Evolutionary conservation across 2,329 filamentous ascomycete species (phyloP).

Genomic region (Ilyonectria sp.): DNA sequence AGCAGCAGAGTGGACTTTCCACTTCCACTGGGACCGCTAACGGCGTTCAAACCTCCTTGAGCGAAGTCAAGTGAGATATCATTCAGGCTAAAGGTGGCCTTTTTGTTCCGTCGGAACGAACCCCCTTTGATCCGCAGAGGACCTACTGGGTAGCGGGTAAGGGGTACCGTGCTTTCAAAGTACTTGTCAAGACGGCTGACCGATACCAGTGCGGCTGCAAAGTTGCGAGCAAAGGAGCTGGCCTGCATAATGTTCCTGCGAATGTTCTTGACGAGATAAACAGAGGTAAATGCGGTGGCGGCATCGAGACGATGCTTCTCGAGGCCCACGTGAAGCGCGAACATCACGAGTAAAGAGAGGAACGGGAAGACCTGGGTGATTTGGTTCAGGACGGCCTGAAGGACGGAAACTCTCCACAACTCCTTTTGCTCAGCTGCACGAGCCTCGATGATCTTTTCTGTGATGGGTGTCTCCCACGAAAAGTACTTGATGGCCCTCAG

Average conservation of each 20-base stretch:
- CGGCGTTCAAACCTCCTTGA: constrained; percentile 67
- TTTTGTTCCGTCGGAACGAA: constrained; percentile 65
- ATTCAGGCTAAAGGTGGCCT: constrained; percentile 64
- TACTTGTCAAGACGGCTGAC: constrained; percentile 69
- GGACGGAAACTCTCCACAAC: constrained; percentile 67
- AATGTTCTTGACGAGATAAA: constrained; percentile 67
- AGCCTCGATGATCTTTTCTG: constrained; percentile 65
- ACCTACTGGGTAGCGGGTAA: constrained; percentile 64
- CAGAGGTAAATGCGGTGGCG: constrained; percentile 71
- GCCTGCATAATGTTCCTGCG: constrained; percentile 67
- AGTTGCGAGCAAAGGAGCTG: constrained; percentile 58
- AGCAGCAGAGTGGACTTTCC: constrained; percentile 71
- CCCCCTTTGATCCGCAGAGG: constrained; percentile 63
- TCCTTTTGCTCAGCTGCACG: constrained; percentile 67
- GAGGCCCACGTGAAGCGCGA: constrained; percentile 65
- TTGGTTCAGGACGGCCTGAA: constrained; percentile 63
- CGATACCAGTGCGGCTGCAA: constrained; percentile 58
- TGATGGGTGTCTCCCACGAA: constrained; percentile 70
- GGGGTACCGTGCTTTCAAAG: constrained; percentile 65
- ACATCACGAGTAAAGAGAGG: constrained; percentile 67
- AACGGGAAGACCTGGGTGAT: constrained; percentile 68
- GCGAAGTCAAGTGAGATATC: constrained; percentile 67
- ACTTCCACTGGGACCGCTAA: constrained; percentile 69
- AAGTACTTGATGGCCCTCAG: constrained; percentile 74
- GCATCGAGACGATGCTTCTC: constrained; percentile 65